phyloP scores from a whole-genome alignment of 805 yeast species.

The Kodamaea restingae region DNA sequence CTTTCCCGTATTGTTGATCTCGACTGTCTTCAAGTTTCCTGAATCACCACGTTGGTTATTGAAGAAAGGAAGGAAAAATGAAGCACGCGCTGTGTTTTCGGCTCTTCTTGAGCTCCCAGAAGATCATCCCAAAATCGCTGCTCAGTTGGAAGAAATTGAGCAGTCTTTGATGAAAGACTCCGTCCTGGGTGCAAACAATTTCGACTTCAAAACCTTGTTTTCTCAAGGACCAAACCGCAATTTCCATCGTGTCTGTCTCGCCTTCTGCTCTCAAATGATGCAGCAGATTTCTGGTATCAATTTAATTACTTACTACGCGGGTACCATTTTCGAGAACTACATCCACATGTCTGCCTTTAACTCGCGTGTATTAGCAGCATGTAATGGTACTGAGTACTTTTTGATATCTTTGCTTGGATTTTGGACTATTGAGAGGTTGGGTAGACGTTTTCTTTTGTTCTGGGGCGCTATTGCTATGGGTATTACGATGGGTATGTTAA shows the following conservation, averaged over 20 bases:
- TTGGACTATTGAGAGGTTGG: constrained; percentile 39
- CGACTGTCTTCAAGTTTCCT: constrained; percentile 27
- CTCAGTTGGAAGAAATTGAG: constrained; percentile 18
- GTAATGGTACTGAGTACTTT: constrained; percentile 42
- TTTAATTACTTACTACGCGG: constrained; percentile 42
- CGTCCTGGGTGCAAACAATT: constrained; percentile 16
- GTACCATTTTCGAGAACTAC: constrained; percentile 35
- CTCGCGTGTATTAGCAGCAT: constrained; percentile 41
- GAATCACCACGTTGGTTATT: constrained; percentile 32
- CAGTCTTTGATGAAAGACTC: constrained; percentile 13
- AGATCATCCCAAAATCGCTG: constrained; percentile 11
- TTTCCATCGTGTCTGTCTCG: constrained; percentile 47
- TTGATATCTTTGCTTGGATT: constrained; percentile 27
- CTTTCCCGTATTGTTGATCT: constrained; percentile 4
- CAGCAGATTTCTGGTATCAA: constrained; percentile 51
- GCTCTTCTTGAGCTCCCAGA: constrained; percentile 10
- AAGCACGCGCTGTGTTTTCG: constrained; percentile 16
- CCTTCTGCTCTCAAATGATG: constrained; percentile 41
- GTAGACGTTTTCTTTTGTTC: constrained; percentile 35
- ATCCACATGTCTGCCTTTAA: constrained; percentile 34
- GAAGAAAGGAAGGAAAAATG: constrained; percentile 18
- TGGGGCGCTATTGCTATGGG: constrained; percentile 44
- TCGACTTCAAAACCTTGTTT: constrained; percentile 27
- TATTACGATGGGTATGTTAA: constrained; percentile 45
- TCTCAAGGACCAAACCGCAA: constrained; percentile 41